Evolutionary conservation across 306 rosid species (phyloP).

Genomic region (Vachellia collinsii): DNA sequence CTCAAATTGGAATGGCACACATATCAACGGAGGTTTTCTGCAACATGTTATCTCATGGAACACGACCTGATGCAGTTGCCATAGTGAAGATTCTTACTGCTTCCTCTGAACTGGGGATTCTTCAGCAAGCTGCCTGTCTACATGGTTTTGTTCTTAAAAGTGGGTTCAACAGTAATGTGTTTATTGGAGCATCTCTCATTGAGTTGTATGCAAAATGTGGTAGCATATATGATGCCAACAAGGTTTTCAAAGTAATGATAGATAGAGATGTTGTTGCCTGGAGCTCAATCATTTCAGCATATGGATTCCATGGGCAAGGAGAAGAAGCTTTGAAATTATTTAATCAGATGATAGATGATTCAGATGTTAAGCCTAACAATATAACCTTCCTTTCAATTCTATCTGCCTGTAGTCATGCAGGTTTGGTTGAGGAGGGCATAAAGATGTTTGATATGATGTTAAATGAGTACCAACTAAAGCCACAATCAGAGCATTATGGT

Average conservation of each 20-base stretch:
- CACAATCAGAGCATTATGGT: constrained; percentile 65
- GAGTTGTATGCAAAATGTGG: constrained; percentile 81
- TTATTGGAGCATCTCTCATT: constrained; percentile 70
- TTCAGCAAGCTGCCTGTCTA: constrained; percentile 67
- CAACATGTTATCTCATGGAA: constrained; percentile 54
- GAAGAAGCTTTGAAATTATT: constrained; percentile 54
- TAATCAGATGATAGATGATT: constrained; percentile 54
- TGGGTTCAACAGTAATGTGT: constrained; percentile 50
- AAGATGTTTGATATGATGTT: constrained; percentile 41
- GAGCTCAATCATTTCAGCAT: constrained; percentile 85
- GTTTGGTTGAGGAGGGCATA: constrained; percentile 57
- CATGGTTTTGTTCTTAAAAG: constrained; percentile 56
- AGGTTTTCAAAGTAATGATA: constrained; percentile 55
- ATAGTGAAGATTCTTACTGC: constrained; percentile 73
- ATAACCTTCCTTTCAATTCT: constrained; percentile 70
- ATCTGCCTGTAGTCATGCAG: constrained; percentile 87
- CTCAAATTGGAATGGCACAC: constrained; percentile 69
- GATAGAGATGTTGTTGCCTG: constrained; percentile 75
- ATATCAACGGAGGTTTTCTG: constrained; percentile 60
- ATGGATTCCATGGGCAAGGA: constrained; percentile 79
- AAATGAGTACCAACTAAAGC: constrained; percentile 52
- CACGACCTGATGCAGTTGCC: constrained; percentile 70
- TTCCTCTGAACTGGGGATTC: constrained; percentile 65
- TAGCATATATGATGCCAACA: constrained; percentile 53
- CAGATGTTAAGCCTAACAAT: constrained; percentile 56